Percentiles rank a stretch among this genome's conserved stretches.
Evolutionary conservation across 495 filamentous ascomycete species (phyloP).

Genomic region (Bacidia rubella): DNA sequence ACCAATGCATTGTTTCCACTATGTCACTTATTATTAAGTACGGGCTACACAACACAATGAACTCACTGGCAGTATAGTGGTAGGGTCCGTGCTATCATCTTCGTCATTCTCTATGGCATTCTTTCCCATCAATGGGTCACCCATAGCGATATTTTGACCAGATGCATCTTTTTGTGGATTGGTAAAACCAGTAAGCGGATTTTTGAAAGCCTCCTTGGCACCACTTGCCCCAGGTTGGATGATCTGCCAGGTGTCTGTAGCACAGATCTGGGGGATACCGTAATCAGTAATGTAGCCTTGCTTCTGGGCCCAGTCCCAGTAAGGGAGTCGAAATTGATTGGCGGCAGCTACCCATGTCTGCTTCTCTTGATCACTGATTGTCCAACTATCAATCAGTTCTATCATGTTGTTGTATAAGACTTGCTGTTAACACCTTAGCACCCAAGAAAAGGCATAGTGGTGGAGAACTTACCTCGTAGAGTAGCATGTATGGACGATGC

Average conservation of each 20-base stretch:
- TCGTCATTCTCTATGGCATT: too few species aligned
- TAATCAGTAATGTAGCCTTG: background rate
- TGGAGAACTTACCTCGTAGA: background rate
- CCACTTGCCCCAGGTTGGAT: background rate
- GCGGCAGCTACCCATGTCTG: background rate
- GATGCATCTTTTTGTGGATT: background rate
- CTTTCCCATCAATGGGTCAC: too few species aligned
- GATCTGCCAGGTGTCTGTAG: background rate
- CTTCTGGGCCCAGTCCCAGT: slow-evolving; percentile 50
- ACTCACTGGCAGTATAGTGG: too few species aligned
- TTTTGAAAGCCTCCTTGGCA: too few species aligned
- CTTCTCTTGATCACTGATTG: background rate
- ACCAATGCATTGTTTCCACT: too few species aligned
- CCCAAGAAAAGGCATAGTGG: background rate
- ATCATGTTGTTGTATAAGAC: background rate
- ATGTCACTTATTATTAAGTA: too few species aligned
- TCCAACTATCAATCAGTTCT: background rate
- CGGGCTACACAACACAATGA: too few species aligned
- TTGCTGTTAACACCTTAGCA: background rate
- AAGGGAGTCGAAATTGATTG: slow-evolving; percentile 35
- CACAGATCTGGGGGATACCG: background rate
- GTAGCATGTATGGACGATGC: slow-evolving; percentile 5
- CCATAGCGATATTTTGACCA: background rate
- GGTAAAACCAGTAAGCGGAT: background rate
- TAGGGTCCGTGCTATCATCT: too few species aligned